A percentile compares a stretch with the other conserved stretches of the same genome.
phyloP scores from a whole-genome alignment of 805 yeast species.

The Metschnikowia kofuensis region DNA sequence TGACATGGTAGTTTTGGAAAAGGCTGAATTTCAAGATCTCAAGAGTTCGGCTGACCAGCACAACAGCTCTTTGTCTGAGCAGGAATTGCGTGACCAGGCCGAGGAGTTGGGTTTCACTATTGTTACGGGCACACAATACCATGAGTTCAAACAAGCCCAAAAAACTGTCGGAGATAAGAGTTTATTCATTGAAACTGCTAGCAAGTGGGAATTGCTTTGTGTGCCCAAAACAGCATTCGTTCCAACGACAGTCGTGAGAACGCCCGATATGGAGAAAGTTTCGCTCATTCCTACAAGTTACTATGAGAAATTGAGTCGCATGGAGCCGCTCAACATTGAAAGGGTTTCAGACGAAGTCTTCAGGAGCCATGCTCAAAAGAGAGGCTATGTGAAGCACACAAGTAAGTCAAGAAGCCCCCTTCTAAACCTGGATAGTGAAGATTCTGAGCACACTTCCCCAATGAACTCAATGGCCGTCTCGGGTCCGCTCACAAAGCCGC shows the following conservation, averaged over 20 bases:
- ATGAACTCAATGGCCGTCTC: constrained; percentile 14
- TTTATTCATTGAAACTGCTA: constrained; percentile 40
- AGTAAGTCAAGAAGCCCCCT: constrained; percentile 22
- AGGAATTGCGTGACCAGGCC: constrained; percentile 28
- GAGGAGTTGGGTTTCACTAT: constrained; percentile 40
- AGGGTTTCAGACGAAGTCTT: constrained; percentile 45
- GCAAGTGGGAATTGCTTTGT: constrained; percentile 45
- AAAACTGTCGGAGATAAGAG: constrained; percentile 16
- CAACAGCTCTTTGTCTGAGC: constrained; percentile 20
- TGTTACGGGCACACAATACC: constrained; percentile 31
- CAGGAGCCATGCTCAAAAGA: constrained; percentile 43
- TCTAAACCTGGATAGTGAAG: constrained; percentile 19
- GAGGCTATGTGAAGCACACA: constrained; percentile 42
- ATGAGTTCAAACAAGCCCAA: constrained; percentile 20
- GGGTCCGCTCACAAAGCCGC: constrained; percentile 5
- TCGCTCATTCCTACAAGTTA: constrained; percentile 64
- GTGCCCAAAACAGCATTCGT: constrained; percentile 60
- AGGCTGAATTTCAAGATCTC: constrained; percentile 15
- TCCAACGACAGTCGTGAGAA: constrained; percentile 57
- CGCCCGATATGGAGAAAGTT: constrained; percentile 54
- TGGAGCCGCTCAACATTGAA: constrained; percentile 42
- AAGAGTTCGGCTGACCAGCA: constrained; percentile 3
- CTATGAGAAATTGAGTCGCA: constrained; percentile 54
- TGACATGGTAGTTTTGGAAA: constrained; percentile 16
- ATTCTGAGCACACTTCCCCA: constrained; percentile 24